These are phyloP conservation scores for Lactarius quietus DNA, from an alignment of 768 basidiomycete species.

Conservation along the genomic window DNA sequence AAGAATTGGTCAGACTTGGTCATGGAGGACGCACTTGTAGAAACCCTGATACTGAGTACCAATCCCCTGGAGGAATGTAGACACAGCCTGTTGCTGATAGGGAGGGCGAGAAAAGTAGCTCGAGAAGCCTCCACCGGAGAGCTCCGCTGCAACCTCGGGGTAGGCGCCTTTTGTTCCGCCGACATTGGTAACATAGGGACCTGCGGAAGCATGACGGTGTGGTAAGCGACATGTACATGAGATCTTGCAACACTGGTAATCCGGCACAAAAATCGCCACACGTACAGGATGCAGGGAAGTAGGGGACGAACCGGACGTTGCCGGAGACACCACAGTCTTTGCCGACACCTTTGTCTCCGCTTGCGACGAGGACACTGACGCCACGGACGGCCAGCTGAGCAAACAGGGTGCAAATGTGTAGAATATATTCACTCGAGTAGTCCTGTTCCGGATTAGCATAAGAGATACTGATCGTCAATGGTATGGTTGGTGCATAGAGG, in stretches of 20 bases:
- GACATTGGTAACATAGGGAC: too few relatives aligned
- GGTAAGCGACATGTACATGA: not conserved
- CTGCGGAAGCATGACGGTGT: not conserved
- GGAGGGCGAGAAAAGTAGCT: too few relatives aligned
- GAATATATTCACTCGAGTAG: not conserved
- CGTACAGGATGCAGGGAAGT: not conserved
- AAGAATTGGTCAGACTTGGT: not conserved
- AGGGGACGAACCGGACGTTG: not conserved
- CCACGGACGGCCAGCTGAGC: not conserved
- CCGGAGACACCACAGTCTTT: rapidly evolving
- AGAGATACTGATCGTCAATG: too few relatives aligned
- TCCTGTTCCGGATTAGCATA: rapidly evolving
- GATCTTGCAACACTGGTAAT: not conserved
- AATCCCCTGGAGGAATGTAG: not conserved
- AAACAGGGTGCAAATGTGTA: not conserved
- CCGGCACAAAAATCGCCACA: not conserved
- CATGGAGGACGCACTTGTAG: not conserved
- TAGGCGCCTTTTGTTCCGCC: too few relatives aligned
- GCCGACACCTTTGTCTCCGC: not conserved
- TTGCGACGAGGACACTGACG: not conserved
- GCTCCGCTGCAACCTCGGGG: too few relatives aligned
- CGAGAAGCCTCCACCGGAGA: too few relatives aligned
- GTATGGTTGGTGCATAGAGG: too few relatives aligned
- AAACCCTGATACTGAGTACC: not conserved
- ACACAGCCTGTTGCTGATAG: not conserved